Evolutionary conservation across 345 rosid species (phyloP).

Genomic region (Carallia pectinifolia): DNA sequence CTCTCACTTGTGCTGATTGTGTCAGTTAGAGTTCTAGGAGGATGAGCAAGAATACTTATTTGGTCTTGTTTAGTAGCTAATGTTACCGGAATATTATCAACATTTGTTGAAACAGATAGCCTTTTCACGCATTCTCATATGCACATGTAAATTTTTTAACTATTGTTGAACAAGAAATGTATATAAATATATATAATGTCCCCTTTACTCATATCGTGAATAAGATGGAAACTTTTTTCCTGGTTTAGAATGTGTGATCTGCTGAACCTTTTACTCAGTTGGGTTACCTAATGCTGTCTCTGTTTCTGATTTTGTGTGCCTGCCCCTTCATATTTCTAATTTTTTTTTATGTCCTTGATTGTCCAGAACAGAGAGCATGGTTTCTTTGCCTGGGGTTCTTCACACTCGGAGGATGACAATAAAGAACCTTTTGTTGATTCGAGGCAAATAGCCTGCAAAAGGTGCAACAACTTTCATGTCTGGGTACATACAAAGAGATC

Average conservation of each 20-base stretch:
- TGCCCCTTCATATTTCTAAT: conserved; percentile 15
- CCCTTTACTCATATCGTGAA: neutral
- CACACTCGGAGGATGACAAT: conserved; percentile 53
- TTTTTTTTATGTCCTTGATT: conserved; percentile 23
- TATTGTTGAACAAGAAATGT: neutral
- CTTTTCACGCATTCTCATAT: neutral
- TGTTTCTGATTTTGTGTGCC: conserved; percentile 1
- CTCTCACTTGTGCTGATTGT: neutral
- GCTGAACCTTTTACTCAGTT: neutral
- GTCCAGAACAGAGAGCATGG: conserved; percentile 55
- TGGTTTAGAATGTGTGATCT: neutral
- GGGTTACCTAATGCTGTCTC: neutral
- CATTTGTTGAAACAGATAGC: neutral
- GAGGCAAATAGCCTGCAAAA: conserved; percentile 87
- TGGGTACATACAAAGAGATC: conserved; percentile 74
- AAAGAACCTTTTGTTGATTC: conserved; percentile 73
- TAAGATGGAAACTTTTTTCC: neutral
- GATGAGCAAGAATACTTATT: neutral
- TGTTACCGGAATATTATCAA: neutral
- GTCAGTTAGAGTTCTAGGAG: neutral
- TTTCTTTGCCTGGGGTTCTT: conserved; percentile 59
- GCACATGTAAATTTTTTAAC: neutral
- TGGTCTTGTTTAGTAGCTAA: neutral
- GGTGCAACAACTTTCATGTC: conserved; percentile 67
- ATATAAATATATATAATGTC: neutral